phyloP scores from a whole-genome alignment of 768 basidiomycete genomes.

The Trametes cinnabarina region DNA sequence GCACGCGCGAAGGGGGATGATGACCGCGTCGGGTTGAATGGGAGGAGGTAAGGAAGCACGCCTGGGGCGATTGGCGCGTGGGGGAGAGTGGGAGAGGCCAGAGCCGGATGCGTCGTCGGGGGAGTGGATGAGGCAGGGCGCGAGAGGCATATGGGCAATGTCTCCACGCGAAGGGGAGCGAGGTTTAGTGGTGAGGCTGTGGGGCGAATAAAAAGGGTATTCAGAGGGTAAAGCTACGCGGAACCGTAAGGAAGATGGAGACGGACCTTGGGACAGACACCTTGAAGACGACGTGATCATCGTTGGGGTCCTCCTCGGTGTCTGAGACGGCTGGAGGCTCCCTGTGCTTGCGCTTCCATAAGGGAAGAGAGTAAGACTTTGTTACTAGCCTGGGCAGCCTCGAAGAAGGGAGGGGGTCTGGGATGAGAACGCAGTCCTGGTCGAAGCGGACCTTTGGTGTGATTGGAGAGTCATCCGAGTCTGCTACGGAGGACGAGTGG shows the following conservation, averaged over 20 bases:
- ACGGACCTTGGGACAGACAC: constrained; percentile 63
- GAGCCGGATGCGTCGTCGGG: constrained; percentile 17
- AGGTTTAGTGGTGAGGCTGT: constrained; percentile 22
- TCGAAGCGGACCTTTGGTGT: constrained; percentile 60
- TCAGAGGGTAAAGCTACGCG: not conserved
- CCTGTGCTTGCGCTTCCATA: constrained; percentile 52
- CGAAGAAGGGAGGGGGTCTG: constrained; percentile 43
- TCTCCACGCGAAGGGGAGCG: constrained; percentile 41
- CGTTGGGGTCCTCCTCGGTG: constrained; percentile 26
- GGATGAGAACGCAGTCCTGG: constrained; percentile 71
- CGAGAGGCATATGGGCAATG: constrained; percentile 30
- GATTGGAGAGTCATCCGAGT: not conserved
- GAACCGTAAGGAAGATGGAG: not conserved
- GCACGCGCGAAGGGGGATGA: constrained; percentile 70
- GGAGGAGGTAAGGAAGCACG: constrained; percentile 15
- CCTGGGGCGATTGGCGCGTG: constrained; percentile 19
- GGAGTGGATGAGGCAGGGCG: constrained; percentile 57
- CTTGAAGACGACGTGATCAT: constrained; percentile 54
- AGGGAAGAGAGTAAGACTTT: constrained; percentile 65
- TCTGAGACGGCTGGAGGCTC: constrained; percentile 22
- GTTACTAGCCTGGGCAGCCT: constrained; percentile 53
- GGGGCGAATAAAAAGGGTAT: not conserved
- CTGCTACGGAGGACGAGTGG: not conserved
- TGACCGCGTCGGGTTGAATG: constrained; percentile 37
- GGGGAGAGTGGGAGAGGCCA: constrained; percentile 12